Base-by-base conservation (phyloP, 2,329 filamentous ascomycete species). In the Westerdykella ornata region DNA sequence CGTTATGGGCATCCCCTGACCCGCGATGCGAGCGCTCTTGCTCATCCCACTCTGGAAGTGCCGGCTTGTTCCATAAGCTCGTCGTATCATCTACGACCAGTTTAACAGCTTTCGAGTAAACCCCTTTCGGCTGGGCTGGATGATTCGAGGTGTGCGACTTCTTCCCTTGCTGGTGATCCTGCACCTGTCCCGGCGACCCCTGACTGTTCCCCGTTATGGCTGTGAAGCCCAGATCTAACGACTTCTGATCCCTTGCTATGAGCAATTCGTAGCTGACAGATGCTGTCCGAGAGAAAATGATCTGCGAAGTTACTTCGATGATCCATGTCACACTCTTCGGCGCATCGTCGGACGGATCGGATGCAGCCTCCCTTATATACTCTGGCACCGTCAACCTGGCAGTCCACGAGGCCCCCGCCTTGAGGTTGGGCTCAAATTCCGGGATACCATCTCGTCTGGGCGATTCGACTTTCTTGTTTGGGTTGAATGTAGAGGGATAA, bases 381-480 rank as follows among this genome's bases (percentile, higher is more conserved):
- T 90, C 83, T 0, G 90, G 90, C 0, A 98, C 82, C 4, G 80
- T 74, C 49, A 98, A 76, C 58, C 82, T 80, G 43, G 87, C 85
- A 54, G 81, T 79, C 85, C 89, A 98, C 35, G 77, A 81, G 5
- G 88, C 89, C 20, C 89, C 92, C 7, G 92, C 89, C 72, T 97
- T 97, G 60, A 98, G 77, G 72, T 95, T 90, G 35, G 92, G 90
- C 68, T 98, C 92, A 59, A 92, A 98, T 56, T 94, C 85, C 13
- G 92, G 92, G 1, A 84, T 76, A 35, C 86, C 87, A 69, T 88
- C 82, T 39, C 74, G 73, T 39, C 81, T 77, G 1, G 83, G 76
- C 38, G 82, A 74, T 43, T 82, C 78, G 53, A 85, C 82, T 62
- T 87, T 88, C 51, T 75, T 72, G 67, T 95, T 88, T 2, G 90